These are phyloP conservation scores for Dictyostelium intermedium DNA, from an alignment of 78 protist genomes.

Conservation along the genomic window DNA sequence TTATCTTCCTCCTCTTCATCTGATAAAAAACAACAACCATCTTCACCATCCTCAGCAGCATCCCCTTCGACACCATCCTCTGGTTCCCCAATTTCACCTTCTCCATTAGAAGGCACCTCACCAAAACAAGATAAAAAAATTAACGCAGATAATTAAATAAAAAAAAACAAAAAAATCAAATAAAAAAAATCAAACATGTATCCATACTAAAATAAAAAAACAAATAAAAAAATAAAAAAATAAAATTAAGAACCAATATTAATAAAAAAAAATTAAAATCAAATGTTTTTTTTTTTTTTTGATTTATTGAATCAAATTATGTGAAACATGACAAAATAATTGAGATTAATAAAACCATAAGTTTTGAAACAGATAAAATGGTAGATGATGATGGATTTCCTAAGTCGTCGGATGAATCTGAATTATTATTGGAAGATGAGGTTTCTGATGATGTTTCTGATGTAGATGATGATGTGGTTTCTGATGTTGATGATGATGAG, in stretches of 20 bases:
- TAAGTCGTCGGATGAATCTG: neutral
- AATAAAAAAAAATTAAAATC: neutral
- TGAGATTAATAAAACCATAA: neutral
- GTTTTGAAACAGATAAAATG: neutral
- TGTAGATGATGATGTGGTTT: neutral
- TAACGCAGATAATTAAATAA: neutral
- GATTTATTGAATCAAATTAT: too few species aligned
- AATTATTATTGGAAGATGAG: neutral
- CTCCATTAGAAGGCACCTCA: neutral
- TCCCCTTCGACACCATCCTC: constrained; percentile 5
- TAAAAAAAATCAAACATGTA: neutral
- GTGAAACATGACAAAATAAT: neutral
- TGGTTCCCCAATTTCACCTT: neutral
- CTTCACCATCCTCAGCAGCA: neutral
- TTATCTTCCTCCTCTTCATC: neutral
- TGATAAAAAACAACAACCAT: neutral
- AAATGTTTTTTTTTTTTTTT: neutral
- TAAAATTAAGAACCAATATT: neutral
- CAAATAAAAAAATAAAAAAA: neutral
- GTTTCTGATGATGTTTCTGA: neutral
- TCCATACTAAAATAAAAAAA: neutral
- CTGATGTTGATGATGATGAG: neutral
- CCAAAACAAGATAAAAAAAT: neutral
- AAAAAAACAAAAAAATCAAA: neutral
- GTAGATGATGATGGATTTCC: neutral